Conservation (phyloP, 2,329 filamentous ascomycete genomes). For the Fusarium equiseti region DNA sequence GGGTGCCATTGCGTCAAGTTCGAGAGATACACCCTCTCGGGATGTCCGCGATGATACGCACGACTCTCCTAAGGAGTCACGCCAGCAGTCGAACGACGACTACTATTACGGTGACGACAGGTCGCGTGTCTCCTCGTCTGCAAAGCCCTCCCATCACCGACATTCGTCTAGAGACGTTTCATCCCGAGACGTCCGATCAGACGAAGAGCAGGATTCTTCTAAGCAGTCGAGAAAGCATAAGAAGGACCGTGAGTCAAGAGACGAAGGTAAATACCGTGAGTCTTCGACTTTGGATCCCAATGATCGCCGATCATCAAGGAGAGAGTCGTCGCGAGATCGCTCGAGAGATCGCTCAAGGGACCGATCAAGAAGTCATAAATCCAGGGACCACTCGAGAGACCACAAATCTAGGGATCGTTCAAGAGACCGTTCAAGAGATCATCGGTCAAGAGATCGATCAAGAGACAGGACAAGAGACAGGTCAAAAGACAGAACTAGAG, state of each 20-base stretch:
- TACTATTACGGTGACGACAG: slow-evolving; percentile 35
- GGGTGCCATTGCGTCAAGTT: slow-evolving; percentile 34
- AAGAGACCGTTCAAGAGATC: slow-evolving; percentile 12
- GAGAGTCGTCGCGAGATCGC: slow-evolving; percentile 32
- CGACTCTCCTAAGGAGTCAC: slow-evolving; percentile 16
- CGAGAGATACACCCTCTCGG: slow-evolving; percentile 26
- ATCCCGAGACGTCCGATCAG: slow-evolving; percentile 37
- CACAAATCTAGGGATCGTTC: slow-evolving; percentile 5
- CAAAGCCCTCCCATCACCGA: slow-evolving; percentile 30
- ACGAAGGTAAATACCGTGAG: slow-evolving; percentile 28
- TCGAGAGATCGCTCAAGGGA: slow-evolving; percentile 27
- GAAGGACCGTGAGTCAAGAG: slow-evolving; percentile 32
- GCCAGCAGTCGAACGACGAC: slow-evolving; percentile 32
- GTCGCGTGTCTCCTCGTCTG: slow-evolving; percentile 31
- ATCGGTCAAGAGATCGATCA: slow-evolving; percentile 10
- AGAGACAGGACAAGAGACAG: slow-evolving; percentile 14
- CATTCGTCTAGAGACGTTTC: slow-evolving; percentile 34
- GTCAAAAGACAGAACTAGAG: slow-evolving; percentile 18
- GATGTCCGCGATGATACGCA: slow-evolving; percentile 37
- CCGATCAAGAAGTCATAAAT: slow-evolving; percentile 14
- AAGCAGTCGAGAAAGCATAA: slow-evolving; percentile 35
- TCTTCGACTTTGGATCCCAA: slow-evolving; percentile 23
- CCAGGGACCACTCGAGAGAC: slow-evolving; percentile 10
- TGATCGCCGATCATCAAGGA: slow-evolving; percentile 32
- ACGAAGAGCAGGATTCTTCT: slow-evolving; percentile 35